A percentile compares a stretch with the other conserved stretches of the same genome.
Conservation (phyloP, 768 basidiomycete genomes). For the Leccinum imitatum region DNA sequence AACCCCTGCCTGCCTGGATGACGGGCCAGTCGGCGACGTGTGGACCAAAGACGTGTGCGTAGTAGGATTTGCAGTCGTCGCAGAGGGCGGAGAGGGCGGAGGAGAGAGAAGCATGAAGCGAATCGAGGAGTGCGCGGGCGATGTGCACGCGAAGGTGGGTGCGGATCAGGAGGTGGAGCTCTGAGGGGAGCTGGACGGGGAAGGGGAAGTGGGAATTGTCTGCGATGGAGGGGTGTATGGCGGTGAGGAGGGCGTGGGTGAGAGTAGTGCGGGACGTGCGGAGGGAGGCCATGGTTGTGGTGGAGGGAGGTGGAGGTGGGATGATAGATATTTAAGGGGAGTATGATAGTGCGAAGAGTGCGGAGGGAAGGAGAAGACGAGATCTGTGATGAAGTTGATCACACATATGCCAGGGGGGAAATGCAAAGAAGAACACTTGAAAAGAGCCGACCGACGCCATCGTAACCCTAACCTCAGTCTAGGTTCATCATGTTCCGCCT, state of each 20-base stretch:
- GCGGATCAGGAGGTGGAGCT: conserved; percentile 55
- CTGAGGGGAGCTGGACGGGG: conserved; percentile 41
- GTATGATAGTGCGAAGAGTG: conserved; percentile 18
- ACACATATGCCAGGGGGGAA: background rate
- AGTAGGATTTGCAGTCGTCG: conserved; percentile 49
- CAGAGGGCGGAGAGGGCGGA: conserved; percentile 37
- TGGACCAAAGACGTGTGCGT: conserved; percentile 52
- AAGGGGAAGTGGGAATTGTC: conserved; percentile 27
- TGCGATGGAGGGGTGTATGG: conserved; percentile 44
- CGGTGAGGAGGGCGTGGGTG: conserved; percentile 53
- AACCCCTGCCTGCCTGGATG: conserved; percentile 43
- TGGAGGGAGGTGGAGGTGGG: background rate
- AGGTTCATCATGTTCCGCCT: conserved; percentile 27
- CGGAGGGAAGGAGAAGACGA: conserved; percentile 22
- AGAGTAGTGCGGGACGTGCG: conserved; percentile 44
- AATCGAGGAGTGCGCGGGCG: conserved; percentile 40
- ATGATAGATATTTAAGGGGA: conserved; percentile 19
- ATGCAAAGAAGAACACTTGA: conserved; percentile 1
- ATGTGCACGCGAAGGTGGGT: conserved; percentile 44
- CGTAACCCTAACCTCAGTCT: conserved; percentile 35
- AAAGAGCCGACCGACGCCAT: conserved; percentile 20
- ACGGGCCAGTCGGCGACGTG: conserved; percentile 56
- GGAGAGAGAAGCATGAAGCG: conserved; percentile 42
- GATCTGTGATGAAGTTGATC: conserved; percentile 3
- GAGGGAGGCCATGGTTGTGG: conserved; percentile 24